phyloP scores from a whole-genome alignment of 129 eudicot genomes.

The Scalesia atractyloides region DNA sequence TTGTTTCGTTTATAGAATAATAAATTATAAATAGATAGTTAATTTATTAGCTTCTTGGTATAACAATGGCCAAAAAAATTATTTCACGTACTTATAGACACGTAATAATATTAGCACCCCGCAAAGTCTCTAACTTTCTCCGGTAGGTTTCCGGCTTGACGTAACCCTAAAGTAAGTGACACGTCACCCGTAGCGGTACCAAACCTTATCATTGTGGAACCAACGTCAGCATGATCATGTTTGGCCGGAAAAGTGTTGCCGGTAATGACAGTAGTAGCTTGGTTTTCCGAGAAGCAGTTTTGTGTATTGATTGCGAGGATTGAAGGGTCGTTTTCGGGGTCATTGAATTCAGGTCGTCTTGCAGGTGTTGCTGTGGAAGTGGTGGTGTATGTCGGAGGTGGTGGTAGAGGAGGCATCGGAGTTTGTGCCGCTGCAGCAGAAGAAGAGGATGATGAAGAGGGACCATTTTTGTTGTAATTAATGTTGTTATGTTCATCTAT shows the following conservation, averaged over 20 bases:
- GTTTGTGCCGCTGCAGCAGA: slow-evolving; percentile 50
- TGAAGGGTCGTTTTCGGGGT: slow-evolving; percentile 62
- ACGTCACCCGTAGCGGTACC: slow-evolving; percentile 82
- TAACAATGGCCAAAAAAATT: slow-evolving; percentile 31
- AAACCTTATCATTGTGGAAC: slow-evolving; percentile 60
- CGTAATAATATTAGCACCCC: slow-evolving; percentile 37
- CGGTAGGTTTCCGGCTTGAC: slow-evolving; percentile 82
- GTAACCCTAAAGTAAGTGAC: slow-evolving; percentile 92
- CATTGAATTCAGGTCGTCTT: slow-evolving; percentile 56
- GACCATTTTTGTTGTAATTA: slow-evolving; percentile 31
- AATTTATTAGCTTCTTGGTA: slow-evolving; percentile 35
- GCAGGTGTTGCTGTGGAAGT: slow-evolving; percentile 12
- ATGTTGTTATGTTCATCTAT: slow-evolving; percentile 20
- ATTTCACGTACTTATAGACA: slow-evolving; percentile 35
- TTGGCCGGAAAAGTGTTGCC: slow-evolving; percentile 23
- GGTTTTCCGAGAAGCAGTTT: slow-evolving; percentile 46
- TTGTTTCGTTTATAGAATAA: background rate
- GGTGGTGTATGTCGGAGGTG: slow-evolving; percentile 17
- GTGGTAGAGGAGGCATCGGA: slow-evolving; percentile 49
- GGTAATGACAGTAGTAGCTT: slow-evolving; percentile 34
- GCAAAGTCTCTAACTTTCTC: slow-evolving; percentile 73
- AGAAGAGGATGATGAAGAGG: slow-evolving; percentile 31
- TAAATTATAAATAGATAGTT: background rate
- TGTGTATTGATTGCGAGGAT: slow-evolving; percentile 50
- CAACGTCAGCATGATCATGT: slow-evolving; percentile 30